Base-by-base conservation (phyloP, 2,329 filamentous ascomycete genomes). In the Zymoseptoria tritici region DNA sequence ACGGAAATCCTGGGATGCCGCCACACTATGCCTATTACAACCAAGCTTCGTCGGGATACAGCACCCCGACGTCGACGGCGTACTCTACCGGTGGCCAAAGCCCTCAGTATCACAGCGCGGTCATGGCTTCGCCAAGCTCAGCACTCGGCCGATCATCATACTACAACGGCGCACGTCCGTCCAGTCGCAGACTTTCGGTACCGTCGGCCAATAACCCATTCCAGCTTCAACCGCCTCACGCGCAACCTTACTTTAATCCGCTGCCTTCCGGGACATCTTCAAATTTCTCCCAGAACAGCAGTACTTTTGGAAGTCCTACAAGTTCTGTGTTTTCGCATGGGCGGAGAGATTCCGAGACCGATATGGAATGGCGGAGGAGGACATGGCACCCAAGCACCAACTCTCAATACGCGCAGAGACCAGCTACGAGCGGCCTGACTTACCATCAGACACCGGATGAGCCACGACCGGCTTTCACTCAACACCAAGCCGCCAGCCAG, bases 361-460 rank as follows among this genome's bases (percentile, higher is more conserved):
- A 96, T 63, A 86, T 91, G 50, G 88, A 90, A 58, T 90, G 86
- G 83, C 85, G 91, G 64, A 81, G 92, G 62, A 84, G 91, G 57
- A 97, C 92, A 2, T 97, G 92, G 92, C 92, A 97, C 74, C 90
- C 91, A 0, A 89, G 91, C 62, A 88, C 85, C 9, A 79, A 80
- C 60, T 81, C 83, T 16, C 82, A 82, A 63, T 85, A 85, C 60
- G 74, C 75, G 62, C 81, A 81, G 61, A 79, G 85, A 31, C 84
- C 86, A 54, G 82, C 83, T 16, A 88, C 86, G 13, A 92, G 89
- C 74, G 84, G 88, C 16, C 74, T 96, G 57, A 89, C 84, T 67
- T 88, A 90, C 64, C 88, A 90, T 49, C 85, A 89, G 62, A 90
- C 85, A 4, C 85, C 89, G 5, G 83, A 86, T 68, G 69, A 85